Base-by-base conservation (phyloP, 148 eudicot species). In the Heliosperma pusillum region DNA sequence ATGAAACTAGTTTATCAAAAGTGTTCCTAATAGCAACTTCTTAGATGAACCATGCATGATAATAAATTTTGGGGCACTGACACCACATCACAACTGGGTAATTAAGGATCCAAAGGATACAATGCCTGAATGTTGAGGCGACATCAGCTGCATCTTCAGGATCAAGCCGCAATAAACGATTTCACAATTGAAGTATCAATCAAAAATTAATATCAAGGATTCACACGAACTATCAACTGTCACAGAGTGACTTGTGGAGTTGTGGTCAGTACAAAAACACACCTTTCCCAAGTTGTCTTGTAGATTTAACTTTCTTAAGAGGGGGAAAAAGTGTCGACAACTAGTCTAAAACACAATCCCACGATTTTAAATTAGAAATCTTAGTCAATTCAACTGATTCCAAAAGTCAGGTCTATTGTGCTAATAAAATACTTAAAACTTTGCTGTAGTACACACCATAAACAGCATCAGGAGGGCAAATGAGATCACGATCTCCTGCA, bases 381-480 rank as follows among this genome's bases (percentile, higher is more conserved):
- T 13, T 4, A 17, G 50, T 25, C 74, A 67, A 50, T 21, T 58
- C 17, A 78, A 11, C 26, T 45, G n/a, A 62, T 24, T 67, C 53
- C 17, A 62, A 6, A 47, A 42, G 71, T 2, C 7, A 69, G 25
- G 52, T 33, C 30, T 53, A 21, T 17, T 8, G 50, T 7, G 65
- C 55, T 5, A 21, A n/a, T 40, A 30, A 58, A 44, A 13, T 59
- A 40, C 16, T 40, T 40, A 29, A 36, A 1, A 52, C 8, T 20
- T 29, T 73, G 33, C 17, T 47, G 25, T 19, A 71, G 71, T 66
- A 75, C 71, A 62, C 66, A 95, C 97, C 99, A 45, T 84, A 66
- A 66, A 95, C 99, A 64, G 97, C 99, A 87, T 92, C 99, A 62
- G 94, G 90, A 25, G 99, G 99, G 75, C 97, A 95, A 25, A 95